Evolutionary conservation across 176 grass and related monocot genomes (phyloP), one percentile per base, ranked within the genome.

Genomic region (Musa schizocarpa): DNA sequence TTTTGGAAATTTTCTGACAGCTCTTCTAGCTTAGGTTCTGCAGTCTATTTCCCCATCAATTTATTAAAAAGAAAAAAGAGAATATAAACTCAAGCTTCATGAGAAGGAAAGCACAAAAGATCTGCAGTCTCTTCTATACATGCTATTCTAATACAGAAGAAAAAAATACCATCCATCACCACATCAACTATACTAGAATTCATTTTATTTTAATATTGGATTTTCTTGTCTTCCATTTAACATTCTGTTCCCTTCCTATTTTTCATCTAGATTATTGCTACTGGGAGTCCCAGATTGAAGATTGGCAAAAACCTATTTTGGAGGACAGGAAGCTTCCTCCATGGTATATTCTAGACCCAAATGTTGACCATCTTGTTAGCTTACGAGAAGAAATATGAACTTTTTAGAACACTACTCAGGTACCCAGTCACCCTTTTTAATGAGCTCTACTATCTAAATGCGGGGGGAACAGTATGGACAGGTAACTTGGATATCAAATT

Each of bases 391-490:
- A 68, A 7, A 50, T 54, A 76, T 81, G 61, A 66, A 20, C 68
- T 85, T 34, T 74, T 75, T 52, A 57, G 69, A 19, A 78, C 77
- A 79, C n/a, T 84, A 75, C 2, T 65, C 76, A 98, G 94, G 94
- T 98, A 98, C 70, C 84, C 86, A 17, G 76, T 91, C 66, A 98
- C 90, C 76, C 88, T 98, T 81, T 98, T 98, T 78, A 98, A 98
- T 89, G 90, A 98, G 63, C 88, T 98, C n/a, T 98, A 98, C 70
- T 98, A 91, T 83, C 90, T 98, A 64, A 98, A 98, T 84, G 94
- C 94, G 53, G 94, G 90, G 57, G 94, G 88, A 83, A 93, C 94
- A 76, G 93, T 98, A 85, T 98, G 94, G 94, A 98, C 94, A 77
- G 94, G 94, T 89, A 80, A 25, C 16, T 86, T 25, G 64, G 61